phyloP scores from a whole-genome alignment of 331 rosid genomes.

The Quercus lobata region DNA sequence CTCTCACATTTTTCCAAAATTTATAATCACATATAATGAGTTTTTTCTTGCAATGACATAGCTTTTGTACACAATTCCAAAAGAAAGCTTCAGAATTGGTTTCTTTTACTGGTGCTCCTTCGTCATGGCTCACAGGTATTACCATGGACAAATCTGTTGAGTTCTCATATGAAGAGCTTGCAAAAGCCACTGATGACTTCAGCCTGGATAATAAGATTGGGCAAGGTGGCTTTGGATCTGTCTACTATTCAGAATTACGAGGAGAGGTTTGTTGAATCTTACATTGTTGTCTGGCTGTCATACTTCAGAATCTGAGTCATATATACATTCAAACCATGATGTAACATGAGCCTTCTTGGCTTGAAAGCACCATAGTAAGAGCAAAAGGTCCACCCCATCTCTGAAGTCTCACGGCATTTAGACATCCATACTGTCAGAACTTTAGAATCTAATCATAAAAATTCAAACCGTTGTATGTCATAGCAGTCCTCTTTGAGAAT shows the following conservation, averaged over 20 bases:
- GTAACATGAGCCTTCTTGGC: neutral
- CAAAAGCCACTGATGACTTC: constrained; percentile 67
- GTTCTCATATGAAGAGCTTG: constrained; percentile 79
- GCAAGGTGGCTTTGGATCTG: constrained; percentile 89
- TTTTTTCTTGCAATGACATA: neutral
- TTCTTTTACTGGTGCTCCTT: constrained; percentile 15
- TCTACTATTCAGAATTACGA: constrained; percentile 81
- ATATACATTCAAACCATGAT: neutral
- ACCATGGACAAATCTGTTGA: constrained; percentile 88
- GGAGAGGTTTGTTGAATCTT: constrained; percentile 66
- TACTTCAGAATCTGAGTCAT: neutral
- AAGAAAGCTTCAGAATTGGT: constrained; percentile 43
- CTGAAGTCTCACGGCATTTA: neutral
- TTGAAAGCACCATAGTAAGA: neutral
- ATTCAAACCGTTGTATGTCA: neutral
- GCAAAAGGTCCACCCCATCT: neutral
- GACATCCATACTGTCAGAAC: neutral
- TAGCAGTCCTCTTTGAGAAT: neutral
- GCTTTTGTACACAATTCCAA: neutral
- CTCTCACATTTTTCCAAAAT: too few relatives aligned
- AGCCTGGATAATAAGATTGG: constrained; percentile 70
- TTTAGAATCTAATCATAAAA: neutral
- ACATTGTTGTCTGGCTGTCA: neutral
- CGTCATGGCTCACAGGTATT: constrained; percentile 58
- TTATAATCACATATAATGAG: neutral